Evolutionary conservation across 352 stramenopile species (phyloP).

Genomic region (Phytophthora sojae): DNA sequence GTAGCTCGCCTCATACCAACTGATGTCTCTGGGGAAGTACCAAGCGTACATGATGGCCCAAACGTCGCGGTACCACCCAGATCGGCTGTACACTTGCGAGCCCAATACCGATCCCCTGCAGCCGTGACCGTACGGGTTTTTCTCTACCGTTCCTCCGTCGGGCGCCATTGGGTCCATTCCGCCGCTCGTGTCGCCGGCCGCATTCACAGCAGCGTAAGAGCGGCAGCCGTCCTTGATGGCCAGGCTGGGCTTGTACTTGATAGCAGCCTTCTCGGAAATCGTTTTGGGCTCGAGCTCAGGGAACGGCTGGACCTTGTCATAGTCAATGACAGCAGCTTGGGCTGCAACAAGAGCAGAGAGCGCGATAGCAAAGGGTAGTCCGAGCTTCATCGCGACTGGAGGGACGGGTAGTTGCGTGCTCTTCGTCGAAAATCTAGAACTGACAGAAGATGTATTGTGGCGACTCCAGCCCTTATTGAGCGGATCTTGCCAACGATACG

Average conservation of each 20-base stretch:
- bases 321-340: not conserved
- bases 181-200: not conserved
- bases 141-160: not conserved
- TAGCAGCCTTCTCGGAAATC: not conserved
- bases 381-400: no score
- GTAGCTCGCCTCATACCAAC: not conserved
- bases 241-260: not conserved
- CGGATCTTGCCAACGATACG: no score
- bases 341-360: no score
- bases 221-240: not conserved
- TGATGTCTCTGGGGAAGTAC: not conserved
- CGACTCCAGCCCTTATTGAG: no score
- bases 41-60: slow-evolving; percentile 2
- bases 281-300: not conserved
- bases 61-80: not conserved
- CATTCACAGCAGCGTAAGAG: not conserved
- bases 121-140: no score
- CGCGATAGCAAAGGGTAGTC: no score
- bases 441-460: no score
- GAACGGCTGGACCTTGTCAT: not conserved
- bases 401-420: no score
- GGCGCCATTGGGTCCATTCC: not conserved
- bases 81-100: not conserved
- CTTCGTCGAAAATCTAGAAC: no score
- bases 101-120: not conserved